These are phyloP conservation scores for Sphagnum tenellum DNA, from an alignment of 225 moss, liverwort and hornwort genomes.

Conservation along the genomic window DNA sequence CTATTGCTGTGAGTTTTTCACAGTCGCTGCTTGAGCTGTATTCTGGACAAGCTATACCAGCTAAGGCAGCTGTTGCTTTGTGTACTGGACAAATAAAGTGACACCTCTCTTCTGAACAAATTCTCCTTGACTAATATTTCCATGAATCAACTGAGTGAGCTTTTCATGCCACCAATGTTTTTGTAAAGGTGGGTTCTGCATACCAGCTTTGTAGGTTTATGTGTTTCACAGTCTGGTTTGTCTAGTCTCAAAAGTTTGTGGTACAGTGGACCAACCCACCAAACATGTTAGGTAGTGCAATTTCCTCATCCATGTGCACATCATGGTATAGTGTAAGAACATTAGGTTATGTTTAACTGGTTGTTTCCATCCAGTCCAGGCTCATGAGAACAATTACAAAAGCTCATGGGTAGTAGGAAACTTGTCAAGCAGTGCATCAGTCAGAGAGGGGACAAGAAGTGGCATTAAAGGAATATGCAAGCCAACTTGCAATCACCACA, in stretches of 20 bases:
- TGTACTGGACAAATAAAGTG: slow-evolving; percentile 66
- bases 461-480: slow-evolving; percentile 28
- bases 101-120: slow-evolving; percentile 66
- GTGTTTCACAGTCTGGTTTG: too few relatives aligned
- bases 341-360: too few relatives aligned
- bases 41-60: slow-evolving; percentile 71
- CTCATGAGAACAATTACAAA: slow-evolving; percentile 57
- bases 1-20: slow-evolving; percentile 6
- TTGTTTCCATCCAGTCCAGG: too few relatives aligned
- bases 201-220: too few relatives aligned
- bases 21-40: slow-evolving; percentile 92
- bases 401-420: slow-evolving; percentile 54
- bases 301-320: too few relatives aligned
- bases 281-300: too few relatives aligned
- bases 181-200: slow-evolving; percentile 89
- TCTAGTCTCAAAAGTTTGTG: too few relatives aligned
- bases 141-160: slow-evolving; percentile 80
- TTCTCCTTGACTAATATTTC: slow-evolving; percentile 61
- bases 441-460: slow-evolving; percentile 17
- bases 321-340: too few relatives aligned
- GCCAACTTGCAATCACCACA: slow-evolving; percentile 26
- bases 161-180: slow-evolving; percentile 85
- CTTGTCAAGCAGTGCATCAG: slow-evolving; percentile 22
- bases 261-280: too few relatives aligned
- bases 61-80: slow-evolving; percentile 81